Percentiles rank a stretch among this genome's conserved stretches.
These are phyloP conservation scores for Coemansia sp. DNA, from an alignment of 192 early-diverging fungal species.

Conservation along the genomic window DNA sequence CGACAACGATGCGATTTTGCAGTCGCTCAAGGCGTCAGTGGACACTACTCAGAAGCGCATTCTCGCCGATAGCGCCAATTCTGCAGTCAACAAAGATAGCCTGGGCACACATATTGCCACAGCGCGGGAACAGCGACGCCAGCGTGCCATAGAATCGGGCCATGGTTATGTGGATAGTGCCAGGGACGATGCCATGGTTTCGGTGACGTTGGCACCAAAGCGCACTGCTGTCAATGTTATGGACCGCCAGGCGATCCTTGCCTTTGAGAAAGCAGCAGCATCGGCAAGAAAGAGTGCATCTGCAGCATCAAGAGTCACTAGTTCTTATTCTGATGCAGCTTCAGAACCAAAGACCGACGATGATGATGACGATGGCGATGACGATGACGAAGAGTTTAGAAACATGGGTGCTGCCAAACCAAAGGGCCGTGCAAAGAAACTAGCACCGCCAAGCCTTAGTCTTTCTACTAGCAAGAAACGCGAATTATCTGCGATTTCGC, in stretches of 20 bases:
- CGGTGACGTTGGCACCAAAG: slow-evolving; percentile 24
- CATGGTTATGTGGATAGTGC: slow-evolving; percentile 13
- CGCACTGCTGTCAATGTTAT: slow-evolving; percentile 17
- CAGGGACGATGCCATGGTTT: slow-evolving; percentile 9
- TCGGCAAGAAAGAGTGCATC: background rate
- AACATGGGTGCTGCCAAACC: slow-evolving; percentile 6
- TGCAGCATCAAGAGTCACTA: background rate
- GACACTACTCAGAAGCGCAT: slow-evolving; percentile 36
- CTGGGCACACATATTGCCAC: slow-evolving; percentile 18
- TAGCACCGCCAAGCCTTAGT: background rate
- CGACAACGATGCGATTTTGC: slow-evolving; percentile 78
- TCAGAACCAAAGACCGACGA: background rate
- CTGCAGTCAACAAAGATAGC: slow-evolving; percentile 4
- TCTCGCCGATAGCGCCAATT: background rate
- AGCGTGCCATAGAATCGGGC: slow-evolving; percentile 26
- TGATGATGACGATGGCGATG: slow-evolving; percentile 12
- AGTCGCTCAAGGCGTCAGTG: slow-evolving; percentile 55
- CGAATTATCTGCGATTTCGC: slow-evolving; percentile 8
- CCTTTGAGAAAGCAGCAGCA: slow-evolving; percentile 25
- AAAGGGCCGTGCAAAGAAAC: background rate
- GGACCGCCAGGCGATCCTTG: slow-evolving; percentile 30
- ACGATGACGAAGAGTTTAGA: slow-evolving; percentile 20
- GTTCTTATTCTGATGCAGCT: too few relatives aligned
- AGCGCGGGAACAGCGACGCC: slow-evolving; percentile 17
- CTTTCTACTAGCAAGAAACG: slow-evolving; percentile 6